phyloP scores from a whole-genome alignment of 148 eudicot species.

The Chenopodium album region DNA sequence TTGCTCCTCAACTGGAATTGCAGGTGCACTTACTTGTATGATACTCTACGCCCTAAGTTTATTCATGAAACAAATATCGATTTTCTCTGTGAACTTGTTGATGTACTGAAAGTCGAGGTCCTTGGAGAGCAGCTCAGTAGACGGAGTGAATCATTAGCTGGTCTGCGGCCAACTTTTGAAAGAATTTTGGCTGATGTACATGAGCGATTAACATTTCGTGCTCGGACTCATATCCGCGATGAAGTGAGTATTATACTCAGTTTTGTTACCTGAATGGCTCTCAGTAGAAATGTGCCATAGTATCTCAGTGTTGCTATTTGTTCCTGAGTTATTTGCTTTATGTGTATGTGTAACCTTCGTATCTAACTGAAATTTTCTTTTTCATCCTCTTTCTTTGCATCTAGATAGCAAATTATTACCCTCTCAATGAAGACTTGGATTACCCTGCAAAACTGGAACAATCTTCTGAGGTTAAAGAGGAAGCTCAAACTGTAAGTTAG shows the following conservation, averaged over 20 bases:
- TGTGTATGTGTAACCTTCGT: background rate
- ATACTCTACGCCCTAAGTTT: conserved; percentile 91
- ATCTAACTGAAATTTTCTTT: conserved; percentile 18
- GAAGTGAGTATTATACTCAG: conserved; percentile 49
- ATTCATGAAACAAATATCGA: conserved; percentile 96
- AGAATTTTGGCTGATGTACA: conserved; percentile 93
- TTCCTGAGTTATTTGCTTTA: background rate
- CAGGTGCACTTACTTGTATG: conserved; percentile 98
- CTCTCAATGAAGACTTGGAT: conserved; percentile 81
- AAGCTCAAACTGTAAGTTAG: conserved; percentile 62
- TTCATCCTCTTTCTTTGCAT: conserved; percentile 15
- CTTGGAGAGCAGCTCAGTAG: conserved; percentile 83
- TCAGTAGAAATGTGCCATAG: background rate
- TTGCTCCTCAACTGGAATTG: conserved; percentile 27
- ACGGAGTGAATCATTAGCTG: conserved; percentile 84
- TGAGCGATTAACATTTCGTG: conserved; percentile 94
- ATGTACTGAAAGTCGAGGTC: conserved; percentile 91
- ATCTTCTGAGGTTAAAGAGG: conserved; percentile 48
- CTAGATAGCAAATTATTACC: conserved; percentile 93
- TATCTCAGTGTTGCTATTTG: background rate
- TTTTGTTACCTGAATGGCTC: background rate
- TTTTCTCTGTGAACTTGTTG: conserved; percentile 89
- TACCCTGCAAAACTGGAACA: conserved; percentile 92
- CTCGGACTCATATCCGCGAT: conserved; percentile 92
- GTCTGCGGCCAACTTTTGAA: conserved; percentile 85